phyloP scores from a whole-genome alignment of 2,329 filamentous ascomycete genomes.

The Pseudogymnoascus sp. region DNA sequence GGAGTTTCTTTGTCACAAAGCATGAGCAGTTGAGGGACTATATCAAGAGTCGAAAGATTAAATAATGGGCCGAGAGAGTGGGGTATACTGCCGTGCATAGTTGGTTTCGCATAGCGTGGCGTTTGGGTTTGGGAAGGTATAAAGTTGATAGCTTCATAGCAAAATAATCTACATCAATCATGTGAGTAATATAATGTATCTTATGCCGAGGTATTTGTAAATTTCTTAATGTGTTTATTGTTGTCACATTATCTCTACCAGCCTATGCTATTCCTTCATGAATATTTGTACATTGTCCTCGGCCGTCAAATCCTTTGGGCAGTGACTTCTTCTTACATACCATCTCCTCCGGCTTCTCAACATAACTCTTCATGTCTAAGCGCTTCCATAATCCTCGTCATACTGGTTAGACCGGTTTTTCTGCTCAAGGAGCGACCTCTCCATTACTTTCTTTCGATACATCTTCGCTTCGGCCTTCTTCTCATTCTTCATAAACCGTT shows the following conservation, averaged over 20 bases:
- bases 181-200: not conserved
- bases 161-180: not conserved
- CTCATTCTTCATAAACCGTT: not conserved
- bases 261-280: not conserved
- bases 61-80: conserved; percentile 16
- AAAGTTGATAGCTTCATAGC: not conserved
- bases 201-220: not conserved
- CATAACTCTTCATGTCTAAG: not conserved
- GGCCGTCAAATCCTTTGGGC: not conserved
- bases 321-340: not conserved
- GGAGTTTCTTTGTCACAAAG: conserved; percentile 86
- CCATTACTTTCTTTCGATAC: not conserved
- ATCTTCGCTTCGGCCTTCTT: not conserved
- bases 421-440: not conserved
- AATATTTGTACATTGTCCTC: not conserved
- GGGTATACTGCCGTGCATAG: not conserved
- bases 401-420: not conserved
- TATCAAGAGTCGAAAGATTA: conserved; percentile 57
- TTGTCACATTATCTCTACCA: not conserved
- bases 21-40: conserved; percentile 83
- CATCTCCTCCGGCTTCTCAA: not conserved
- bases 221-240: not conserved
- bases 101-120: conserved; percentile 9
- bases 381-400: not conserved
- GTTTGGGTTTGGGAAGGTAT: conserved; percentile 1